Evolutionary conservation across 2,329 filamentous ascomycete species (phyloP), one percentile per base, ranked within the genome.

Genomic region (Cytospora mali): DNA sequence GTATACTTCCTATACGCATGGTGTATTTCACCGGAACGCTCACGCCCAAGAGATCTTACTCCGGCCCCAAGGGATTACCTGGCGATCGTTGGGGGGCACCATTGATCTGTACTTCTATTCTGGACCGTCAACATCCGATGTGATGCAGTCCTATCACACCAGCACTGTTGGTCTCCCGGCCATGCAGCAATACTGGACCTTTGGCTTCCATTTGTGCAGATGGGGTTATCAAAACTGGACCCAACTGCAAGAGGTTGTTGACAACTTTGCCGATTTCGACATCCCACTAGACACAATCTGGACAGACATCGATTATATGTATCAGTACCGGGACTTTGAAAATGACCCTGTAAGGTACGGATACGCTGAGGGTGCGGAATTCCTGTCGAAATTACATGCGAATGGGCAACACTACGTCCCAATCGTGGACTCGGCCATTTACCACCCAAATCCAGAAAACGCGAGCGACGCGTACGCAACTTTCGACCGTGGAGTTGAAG

Each of bases 151-250:
- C 46, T 95, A 94, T 71, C 87, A 91, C 66, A 74, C 77, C 62
- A 87, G 83, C 58, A 84, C 88, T 1, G 79, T 88, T 57, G 91
- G 91, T 0, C 77, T 91, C 6, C 91, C 91, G 1, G 87, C 87
- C 0, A 88, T 94, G 85, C 89, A 93, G 71, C 88, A 90, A 68
- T 95, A 95, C 76, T 94, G 86, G 81, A 86, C 88, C 0, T 86
- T 96, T 64, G 92, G 92, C 0, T 94, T 84, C 71, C 92, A 96
- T 67, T 91, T 96, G 72, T 94, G 91, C 69, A 83, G 90, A 64
- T 95, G 91, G 87, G 92, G 91, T 0, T 95, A 95, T 72, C 77
- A 82, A 46, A 92, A 91, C 69, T 92, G 89, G 86, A 83, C 84
- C 1, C 80, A 85, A 29, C 71, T 92, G 3, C 82, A 88, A 66